These are phyloP conservation scores for Penicillium sp. DNA, from an alignment of 2,329 filamentous ascomycete genomes.

Conservation along the genomic window DNA sequence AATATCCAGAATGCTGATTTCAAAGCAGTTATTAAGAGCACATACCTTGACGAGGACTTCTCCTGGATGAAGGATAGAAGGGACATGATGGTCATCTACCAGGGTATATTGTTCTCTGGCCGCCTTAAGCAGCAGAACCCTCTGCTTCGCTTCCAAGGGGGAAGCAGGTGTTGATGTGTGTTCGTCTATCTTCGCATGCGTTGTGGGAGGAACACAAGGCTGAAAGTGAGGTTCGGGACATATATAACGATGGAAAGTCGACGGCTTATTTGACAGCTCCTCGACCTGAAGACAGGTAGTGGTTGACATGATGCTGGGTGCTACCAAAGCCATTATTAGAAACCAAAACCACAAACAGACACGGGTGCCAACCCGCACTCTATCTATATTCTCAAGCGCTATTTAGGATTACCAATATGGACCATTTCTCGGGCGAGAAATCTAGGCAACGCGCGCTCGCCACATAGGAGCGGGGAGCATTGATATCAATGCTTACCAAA, in stretches of 20 bases:
- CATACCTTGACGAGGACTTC: slow-evolving; percentile 63
- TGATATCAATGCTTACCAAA: slow-evolving; percentile 14
- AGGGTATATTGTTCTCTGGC: slow-evolving; percentile 53
- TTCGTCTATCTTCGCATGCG: background rate
- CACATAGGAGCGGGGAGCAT: slow-evolving; percentile 13
- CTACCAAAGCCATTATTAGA: slow-evolving; percentile 15
- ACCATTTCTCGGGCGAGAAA: slow-evolving; percentile 25
- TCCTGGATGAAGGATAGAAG: slow-evolving; percentile 43
- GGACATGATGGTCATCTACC: slow-evolving; percentile 48
- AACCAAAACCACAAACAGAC: background rate
- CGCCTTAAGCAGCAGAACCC: slow-evolving; percentile 53
- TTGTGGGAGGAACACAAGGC: background rate
- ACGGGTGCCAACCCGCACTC: background rate
- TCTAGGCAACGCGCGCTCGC: slow-evolving; percentile 5
- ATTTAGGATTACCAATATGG: background rate
- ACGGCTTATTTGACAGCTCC: slow-evolving; percentile 13
- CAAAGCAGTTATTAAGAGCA: too few relatives aligned
- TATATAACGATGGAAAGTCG: slow-evolving; percentile 17
- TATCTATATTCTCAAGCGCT: slow-evolving; percentile 14
- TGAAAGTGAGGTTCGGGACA: slow-evolving; percentile 5
- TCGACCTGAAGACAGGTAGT: slow-evolving; percentile 26
- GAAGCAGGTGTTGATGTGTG: background rate
- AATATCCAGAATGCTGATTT: slow-evolving; percentile 1
- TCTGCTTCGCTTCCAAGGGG: slow-evolving; percentile 36
- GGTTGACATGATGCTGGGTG: slow-evolving; percentile 24